Evolutionary conservation across 345 rosid species (phyloP).

Genomic region (Fremontodendron californicum): DNA sequence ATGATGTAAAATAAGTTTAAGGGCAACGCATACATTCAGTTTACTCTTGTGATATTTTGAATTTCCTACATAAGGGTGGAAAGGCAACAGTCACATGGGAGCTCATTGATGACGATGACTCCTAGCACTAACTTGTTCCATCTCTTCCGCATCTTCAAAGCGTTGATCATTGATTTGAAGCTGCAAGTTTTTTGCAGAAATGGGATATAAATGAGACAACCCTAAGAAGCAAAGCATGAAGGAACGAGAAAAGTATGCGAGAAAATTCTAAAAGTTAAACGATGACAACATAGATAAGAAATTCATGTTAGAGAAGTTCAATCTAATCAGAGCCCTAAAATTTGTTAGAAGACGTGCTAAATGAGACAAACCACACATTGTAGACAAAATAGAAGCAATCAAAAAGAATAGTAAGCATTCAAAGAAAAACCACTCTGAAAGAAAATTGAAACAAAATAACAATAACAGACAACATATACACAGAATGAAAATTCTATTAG

Average conservation of each 20-base stretch:
- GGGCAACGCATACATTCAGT: not conserved
- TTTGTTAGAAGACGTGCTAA: not conserved
- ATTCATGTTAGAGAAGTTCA: not conserved
- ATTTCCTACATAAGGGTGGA: not conserved
- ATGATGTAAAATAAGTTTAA: not conserved
- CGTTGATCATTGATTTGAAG: slow-evolving; percentile 80
- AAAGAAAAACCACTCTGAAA: not conserved
- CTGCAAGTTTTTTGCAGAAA: slow-evolving; percentile 34
- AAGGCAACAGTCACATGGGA: not conserved
- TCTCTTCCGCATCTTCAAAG: slow-evolving; percentile 93
- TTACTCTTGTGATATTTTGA: not conserved
- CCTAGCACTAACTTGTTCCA: slow-evolving; percentile 40
- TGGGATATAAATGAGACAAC: not conserved
- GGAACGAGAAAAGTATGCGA: not conserved
- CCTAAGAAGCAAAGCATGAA: not conserved
- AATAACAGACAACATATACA: not conserved
- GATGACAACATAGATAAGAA: not conserved
- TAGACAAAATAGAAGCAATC: not conserved
- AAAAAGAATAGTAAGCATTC: not conserved
- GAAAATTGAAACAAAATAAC: not conserved
- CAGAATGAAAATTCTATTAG: not conserved
- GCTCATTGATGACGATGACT: slow-evolving; percentile 26
- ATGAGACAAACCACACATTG: not conserved
- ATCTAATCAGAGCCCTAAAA: not conserved
- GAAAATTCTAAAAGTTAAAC: not conserved